Conservation (phyloP, 2,329 filamentous ascomycete genomes). For the Coniella vitis region DNA sequence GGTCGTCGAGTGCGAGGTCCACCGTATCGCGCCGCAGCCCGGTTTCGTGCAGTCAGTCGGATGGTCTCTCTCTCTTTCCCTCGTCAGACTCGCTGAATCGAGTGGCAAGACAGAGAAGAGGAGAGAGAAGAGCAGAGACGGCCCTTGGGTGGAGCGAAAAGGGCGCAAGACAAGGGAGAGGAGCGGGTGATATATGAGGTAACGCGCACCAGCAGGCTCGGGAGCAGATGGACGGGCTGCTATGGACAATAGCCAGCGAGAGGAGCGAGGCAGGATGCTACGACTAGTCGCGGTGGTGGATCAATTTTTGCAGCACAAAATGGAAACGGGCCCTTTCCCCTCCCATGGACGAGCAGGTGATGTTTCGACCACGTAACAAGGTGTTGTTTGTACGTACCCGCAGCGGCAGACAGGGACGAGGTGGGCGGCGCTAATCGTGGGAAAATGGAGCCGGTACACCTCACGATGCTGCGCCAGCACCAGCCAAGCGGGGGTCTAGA, state of each 20-base stretch:
- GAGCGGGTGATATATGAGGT: neutral
- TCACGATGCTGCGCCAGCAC: neutral
- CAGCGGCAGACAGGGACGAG: slow-evolving; percentile 1
- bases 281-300: neutral
- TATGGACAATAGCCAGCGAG: neutral
- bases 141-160: neutral
- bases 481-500: neutral
- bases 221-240: neutral
- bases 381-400: slow-evolving; percentile 4
- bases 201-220: neutral
- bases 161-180: no score
- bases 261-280: neutral
- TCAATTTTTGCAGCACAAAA: neutral
- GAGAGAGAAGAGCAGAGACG: neutral
- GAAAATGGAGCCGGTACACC: slow-evolving; percentile 2
- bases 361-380: slow-evolving; percentile 15
- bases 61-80: neutral
- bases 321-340: neutral
- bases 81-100: no score
- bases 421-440: slow-evolving; percentile 7
- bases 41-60: neutral
- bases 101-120: no score
- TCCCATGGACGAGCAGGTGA: neutral
- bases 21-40: neutral
- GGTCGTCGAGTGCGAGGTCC: neutral